phyloP scores from a whole-genome alignment of 495 filamentous ascomycete species.

The Aspergillus hancockii region DNA sequence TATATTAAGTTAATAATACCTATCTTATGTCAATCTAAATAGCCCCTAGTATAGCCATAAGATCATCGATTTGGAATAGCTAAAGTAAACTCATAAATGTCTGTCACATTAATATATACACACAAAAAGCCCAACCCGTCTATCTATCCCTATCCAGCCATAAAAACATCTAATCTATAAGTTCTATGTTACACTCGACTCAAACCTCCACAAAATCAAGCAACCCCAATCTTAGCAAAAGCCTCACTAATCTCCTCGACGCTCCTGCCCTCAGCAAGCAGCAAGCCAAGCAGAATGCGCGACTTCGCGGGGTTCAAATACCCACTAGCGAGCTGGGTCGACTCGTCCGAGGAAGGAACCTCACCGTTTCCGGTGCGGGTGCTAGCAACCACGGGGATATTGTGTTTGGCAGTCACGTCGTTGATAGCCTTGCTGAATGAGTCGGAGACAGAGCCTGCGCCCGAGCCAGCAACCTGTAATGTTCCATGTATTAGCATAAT shows the following conservation, averaged over 20 bases:
- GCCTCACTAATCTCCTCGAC: constrained; percentile 25
- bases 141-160: too few species aligned
- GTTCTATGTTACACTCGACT: neutral
- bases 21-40: too few species aligned
- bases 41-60: neutral
- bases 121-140: neutral
- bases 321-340: constrained; percentile 30
- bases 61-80: too few species aligned
- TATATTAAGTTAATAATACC: too few species aligned
- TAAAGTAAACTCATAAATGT: neutral
- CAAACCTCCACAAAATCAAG: constrained; percentile 7
- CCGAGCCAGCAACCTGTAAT: constrained; percentile 29
- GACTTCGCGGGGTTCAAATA: constrained; percentile 34
- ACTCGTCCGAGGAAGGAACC: constrained; percentile 32
- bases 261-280: constrained; percentile 28
- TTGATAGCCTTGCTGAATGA: constrained; percentile 22
- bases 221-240: constrained; percentile 18
- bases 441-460: constrained; percentile 28
- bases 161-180: neutral
- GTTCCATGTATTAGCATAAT: neutral
- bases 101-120: neutral
- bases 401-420: constrained; percentile 17
- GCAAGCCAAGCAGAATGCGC: constrained; percentile 29
- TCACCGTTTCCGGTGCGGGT: constrained; percentile 34
- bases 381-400: constrained; percentile 29